Base-by-base conservation (phyloP, 2,329 filamentous ascomycete species). In the Colletotrichum graminicola region DNA sequence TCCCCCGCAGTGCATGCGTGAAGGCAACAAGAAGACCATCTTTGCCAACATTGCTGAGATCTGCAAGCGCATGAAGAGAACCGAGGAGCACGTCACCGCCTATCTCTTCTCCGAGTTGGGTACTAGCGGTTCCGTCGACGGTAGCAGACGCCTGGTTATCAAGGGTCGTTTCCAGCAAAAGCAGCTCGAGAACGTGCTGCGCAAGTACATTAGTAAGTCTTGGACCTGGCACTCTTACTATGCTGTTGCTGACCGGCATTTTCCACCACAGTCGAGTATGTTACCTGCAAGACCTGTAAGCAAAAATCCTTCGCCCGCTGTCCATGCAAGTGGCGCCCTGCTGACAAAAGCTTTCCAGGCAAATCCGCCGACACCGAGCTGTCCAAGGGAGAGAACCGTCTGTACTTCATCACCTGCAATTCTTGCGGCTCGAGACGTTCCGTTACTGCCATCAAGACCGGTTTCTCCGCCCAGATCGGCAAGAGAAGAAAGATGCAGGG, bases 21-120 rank as follows among this genome's bases (percentile, higher is more conserved):
- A 99, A 94, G 96, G 96, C 82, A 99, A 99, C 91, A 97, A 97
- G 90, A 97, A 97, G 92, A 99, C 96, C 74, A 97, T 99, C 80
- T 99, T 99, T 80, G 96, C 95, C 87, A 99, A 99, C 87, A 96
- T 99, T 80, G 91, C 94, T 81, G 96, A 99, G 82, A 98, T 99
- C 79, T 97, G 94, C 89, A 97, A 97, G 89, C 91, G 95, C 78
- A 98, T 99, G 95, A 99, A 99, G 91, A 91, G 96, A 82, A 95
- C 93, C 74, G 95, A 98, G 80, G 96, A 99, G 85, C 96, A 98
- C 86, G 93, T 99, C 76, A 98, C 94, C n/a, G 72, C 67, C 21
- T 73, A 73, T 66, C 85, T 99, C 75, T 98, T 99, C 84, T 95
- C 96, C 76, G 96, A 99, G 84, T 89, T 99, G 91, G 96, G 96